Percentiles rank a stretch among this genome's conserved stretches.
phyloP scores from a whole-genome alignment of 805 yeast genomes.

The Hanseniaspora jakobsenii region DNA sequence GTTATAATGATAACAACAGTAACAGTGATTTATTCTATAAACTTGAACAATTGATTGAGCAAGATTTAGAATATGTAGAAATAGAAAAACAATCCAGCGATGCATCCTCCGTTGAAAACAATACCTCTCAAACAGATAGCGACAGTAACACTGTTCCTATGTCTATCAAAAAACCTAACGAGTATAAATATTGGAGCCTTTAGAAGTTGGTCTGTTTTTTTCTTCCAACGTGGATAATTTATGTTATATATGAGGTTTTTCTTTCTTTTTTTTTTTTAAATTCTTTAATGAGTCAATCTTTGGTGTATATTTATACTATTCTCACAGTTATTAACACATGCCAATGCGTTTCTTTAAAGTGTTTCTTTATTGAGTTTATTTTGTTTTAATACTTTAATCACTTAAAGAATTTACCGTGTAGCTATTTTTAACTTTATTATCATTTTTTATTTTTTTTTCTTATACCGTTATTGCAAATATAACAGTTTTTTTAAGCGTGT shows the following conservation, averaged over 20 bases:
- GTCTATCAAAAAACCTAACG: slow-evolving; percentile 49
- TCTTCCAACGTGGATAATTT: not conserved
- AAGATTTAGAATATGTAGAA: not conserved
- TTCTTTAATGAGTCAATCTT: too few relatives aligned
- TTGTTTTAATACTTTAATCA: too few relatives aligned
- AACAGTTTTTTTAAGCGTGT: too few relatives aligned
- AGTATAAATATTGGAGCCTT: slow-evolving; percentile 58
- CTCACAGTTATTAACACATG: too few relatives aligned
- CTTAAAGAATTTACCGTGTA: too few relatives aligned
- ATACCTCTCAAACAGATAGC: slow-evolving; percentile 18
- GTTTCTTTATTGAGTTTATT: too few relatives aligned
- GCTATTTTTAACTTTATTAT: too few relatives aligned
- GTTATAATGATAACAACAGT: slow-evolving; percentile 1
- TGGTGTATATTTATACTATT: too few relatives aligned
- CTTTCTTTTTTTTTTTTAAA: too few relatives aligned
- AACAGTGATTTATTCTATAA: slow-evolving; percentile 7
- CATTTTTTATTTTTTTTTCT: too few relatives aligned
- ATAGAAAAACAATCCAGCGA: not conserved
- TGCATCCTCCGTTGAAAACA: slow-evolving; percentile 14
- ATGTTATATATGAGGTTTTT: not conserved
- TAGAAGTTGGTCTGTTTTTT: slow-evolving; percentile 19
- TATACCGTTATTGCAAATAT: too few relatives aligned
- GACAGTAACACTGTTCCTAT: slow-evolving; percentile 40
- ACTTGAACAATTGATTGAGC: not conserved
- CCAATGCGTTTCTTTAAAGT: too few relatives aligned